Evolutionary conservation across 345 rosid genomes (phyloP).

Genomic region (Citrus mangshanensis): DNA sequence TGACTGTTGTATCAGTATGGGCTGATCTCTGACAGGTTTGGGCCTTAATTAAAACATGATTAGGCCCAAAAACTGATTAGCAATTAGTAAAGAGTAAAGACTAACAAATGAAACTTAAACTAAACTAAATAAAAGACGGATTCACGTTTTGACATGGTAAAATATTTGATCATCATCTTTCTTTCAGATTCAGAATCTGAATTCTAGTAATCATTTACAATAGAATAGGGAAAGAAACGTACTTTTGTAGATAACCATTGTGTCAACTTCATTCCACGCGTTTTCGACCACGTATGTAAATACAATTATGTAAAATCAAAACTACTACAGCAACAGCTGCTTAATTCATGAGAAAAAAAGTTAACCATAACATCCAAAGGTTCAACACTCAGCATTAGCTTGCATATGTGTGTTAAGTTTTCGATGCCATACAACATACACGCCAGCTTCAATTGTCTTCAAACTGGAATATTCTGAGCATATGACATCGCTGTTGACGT

Average conservation of each 20-base stretch:
- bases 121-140: background rate
- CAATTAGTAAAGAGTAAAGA: no score
- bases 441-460: background rate
- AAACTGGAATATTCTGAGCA: background rate
- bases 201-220: background rate
- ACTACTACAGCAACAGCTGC: background rate
- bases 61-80: background rate
- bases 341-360: background rate
- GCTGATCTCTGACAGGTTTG: no score
- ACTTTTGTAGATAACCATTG: background rate
- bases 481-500: no score
- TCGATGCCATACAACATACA: background rate
- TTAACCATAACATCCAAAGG: background rate
- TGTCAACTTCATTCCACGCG: background rate
- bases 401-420: background rate
- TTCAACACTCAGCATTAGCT: background rate
- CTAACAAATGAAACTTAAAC: no score
- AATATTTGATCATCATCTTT: background rate
- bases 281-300: no score
- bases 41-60: no score
- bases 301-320: no score
- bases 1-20: no score
- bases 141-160: background rate
- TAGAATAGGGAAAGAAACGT: background rate
- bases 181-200: background rate